These are phyloP conservation scores for Suillus subalutaceus DNA, from an alignment of 768 basidiomycete species.

Conservation along the genomic window DNA sequence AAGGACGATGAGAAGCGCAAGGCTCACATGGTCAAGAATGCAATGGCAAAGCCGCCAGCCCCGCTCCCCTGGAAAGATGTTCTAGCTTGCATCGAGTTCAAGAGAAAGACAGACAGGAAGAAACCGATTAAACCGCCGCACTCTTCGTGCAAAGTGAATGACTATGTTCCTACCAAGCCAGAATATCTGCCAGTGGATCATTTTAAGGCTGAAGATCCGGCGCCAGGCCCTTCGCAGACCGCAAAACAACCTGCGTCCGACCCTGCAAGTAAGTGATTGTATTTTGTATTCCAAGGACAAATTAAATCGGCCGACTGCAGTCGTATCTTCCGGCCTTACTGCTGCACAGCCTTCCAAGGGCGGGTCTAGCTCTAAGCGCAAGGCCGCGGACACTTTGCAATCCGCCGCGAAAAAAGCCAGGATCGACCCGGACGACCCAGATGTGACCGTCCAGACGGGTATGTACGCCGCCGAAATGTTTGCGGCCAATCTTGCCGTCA, in stretches of 20 bases:
- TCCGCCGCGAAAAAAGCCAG: neutral
- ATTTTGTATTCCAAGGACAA: neutral
- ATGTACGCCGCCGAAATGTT: slow-evolving; percentile 6
- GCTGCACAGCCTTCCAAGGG: neutral
- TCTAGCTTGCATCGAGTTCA: neutral
- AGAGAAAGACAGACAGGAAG: neutral
- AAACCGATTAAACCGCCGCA: neutral
- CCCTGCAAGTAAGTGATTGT: neutral
- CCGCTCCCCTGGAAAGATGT: neutral
- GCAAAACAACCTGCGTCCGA: neutral
- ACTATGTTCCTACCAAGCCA: neutral
- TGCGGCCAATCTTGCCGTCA: neutral
- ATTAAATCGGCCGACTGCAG: neutral
- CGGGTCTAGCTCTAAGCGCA: neutral
- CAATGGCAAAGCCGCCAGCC: neutral
- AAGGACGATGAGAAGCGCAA: too few species aligned
- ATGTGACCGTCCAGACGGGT: neutral
- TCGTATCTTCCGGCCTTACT: neutral
- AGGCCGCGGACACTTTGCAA: neutral
- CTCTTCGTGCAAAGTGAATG: neutral
- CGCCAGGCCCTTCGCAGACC: neutral
- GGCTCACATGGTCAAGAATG: too few species aligned
- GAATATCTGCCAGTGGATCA: neutral
- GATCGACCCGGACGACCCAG: neutral
- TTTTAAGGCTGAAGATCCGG: neutral